Percentiles rank a stretch among this genome's conserved stretches.
These are phyloP conservation scores for Royoungia palumana DNA, from an alignment of 768 basidiomycete species.

Conservation along the genomic window DNA sequence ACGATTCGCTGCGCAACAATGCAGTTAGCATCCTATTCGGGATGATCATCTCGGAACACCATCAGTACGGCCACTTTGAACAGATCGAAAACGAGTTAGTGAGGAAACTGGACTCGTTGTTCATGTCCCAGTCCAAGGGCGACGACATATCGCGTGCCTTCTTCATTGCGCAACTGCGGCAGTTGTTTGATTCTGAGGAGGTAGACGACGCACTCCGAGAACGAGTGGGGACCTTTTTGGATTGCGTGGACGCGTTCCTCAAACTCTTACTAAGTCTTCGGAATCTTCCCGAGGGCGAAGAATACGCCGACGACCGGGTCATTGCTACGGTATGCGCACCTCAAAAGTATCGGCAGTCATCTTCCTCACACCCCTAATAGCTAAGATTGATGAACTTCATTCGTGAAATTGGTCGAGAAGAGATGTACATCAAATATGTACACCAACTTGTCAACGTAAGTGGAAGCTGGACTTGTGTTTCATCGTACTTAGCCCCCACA, in stretches of 20 bases:
- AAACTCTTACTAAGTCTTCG: slow-evolving; percentile 85
- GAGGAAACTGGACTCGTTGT: slow-evolving; percentile 83
- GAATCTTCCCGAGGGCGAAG: slow-evolving; percentile 87
- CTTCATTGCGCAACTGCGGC: slow-evolving; percentile 87
- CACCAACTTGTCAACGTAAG: slow-evolving; percentile 89
- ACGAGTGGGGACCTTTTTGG: slow-evolving; percentile 77
- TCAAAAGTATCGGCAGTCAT: not conserved
- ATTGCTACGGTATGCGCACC: slow-evolving; percentile 69
- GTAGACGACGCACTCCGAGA: slow-evolving; percentile 78
- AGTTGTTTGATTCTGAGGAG: slow-evolving; percentile 80
- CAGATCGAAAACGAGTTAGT: slow-evolving; percentile 91
- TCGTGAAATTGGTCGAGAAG: slow-evolving; percentile 83
- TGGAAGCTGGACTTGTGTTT: not conserved
- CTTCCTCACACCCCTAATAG: slow-evolving; percentile 36
- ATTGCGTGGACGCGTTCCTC: slow-evolving; percentile 89
- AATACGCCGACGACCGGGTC: slow-evolving; percentile 92
- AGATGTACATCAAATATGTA: slow-evolving; percentile 95
- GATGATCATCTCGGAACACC: slow-evolving; percentile 93
- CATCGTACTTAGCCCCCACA: slow-evolving; percentile 30
- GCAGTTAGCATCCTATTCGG: slow-evolving; percentile 91
- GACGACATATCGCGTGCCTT: slow-evolving; percentile 90
- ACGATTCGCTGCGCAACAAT: slow-evolving; percentile 85
- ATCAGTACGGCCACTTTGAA: slow-evolving; percentile 79
- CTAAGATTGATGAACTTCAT: slow-evolving; percentile 93
- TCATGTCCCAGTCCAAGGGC: slow-evolving; percentile 90